These are phyloP conservation scores for Ascochyta rabiei DNA, from an alignment of 2,329 filamentous ascomycete species.

Conservation along the genomic window DNA sequence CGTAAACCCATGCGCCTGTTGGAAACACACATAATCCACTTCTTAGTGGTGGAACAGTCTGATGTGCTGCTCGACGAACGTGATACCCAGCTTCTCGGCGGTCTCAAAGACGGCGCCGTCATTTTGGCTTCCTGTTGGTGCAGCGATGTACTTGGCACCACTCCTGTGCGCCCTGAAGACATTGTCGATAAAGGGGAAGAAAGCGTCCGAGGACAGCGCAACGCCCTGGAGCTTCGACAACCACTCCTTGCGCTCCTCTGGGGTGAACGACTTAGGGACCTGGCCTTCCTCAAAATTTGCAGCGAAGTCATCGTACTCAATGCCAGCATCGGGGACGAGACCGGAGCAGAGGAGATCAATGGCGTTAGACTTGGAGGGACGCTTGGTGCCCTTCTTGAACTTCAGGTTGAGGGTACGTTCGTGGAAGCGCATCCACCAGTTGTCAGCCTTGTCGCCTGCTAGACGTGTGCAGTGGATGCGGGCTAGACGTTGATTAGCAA, in stretches of 20 bases:
- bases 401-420: constrained; percentile 83
- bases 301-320: constrained; percentile 87
- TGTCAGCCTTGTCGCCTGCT: constrained; percentile 97
- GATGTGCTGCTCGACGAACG: constrained; percentile 93
- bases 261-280: constrained; percentile 80
- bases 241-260: constrained; percentile 86
- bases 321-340: constrained; percentile 79
- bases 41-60: constrained; percentile 91
- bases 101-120: constrained; percentile 83
- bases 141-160: constrained; percentile 94
- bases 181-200: constrained; percentile 99
- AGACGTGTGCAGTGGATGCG: constrained; percentile 98
- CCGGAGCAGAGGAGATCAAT: constrained; percentile 95
- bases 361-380: constrained; percentile 96
- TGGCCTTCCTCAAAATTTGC: constrained; percentile 77
- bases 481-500: constrained; percentile 44
- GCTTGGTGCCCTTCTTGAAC: constrained; percentile 98
- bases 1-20: constrained; percentile 17
- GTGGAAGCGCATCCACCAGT: constrained; percentile 99
- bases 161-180: constrained; percentile 89
- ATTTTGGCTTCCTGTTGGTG: constrained; percentile 88
- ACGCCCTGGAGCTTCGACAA: constrained; percentile 80
- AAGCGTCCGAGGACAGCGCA: constrained; percentile 90
- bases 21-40: constrained; percentile 6
- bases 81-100: constrained; percentile 88